Evolutionary conservation across 306 rosid genomes (phyloP).

Genomic region (Astragalus membranaceus): DNA sequence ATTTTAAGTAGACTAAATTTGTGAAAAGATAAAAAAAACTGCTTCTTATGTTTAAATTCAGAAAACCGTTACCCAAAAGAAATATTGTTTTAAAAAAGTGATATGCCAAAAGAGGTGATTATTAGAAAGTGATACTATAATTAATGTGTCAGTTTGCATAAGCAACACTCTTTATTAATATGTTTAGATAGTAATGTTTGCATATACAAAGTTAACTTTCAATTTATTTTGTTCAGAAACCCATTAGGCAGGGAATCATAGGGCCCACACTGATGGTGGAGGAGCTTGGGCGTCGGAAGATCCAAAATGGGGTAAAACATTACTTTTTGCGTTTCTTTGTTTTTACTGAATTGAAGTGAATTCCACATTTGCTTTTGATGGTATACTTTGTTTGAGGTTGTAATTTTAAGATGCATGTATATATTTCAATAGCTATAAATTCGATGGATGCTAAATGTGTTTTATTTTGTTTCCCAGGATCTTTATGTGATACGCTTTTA

Average conservation of each 20-base stretch:
- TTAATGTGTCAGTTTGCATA: no score
- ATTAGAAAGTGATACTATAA: no score
- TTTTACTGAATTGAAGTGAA: not conserved
- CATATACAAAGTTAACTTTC: not conserved
- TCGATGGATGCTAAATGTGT: constrained; percentile 18
- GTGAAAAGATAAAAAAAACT: no score
- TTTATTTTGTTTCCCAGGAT: constrained; percentile 40
- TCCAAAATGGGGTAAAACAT: constrained; percentile 53
- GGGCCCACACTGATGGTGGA: constrained; percentile 88
- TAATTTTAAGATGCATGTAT: not conserved
- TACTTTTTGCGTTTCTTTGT: not conserved
- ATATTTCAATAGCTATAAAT: not conserved
- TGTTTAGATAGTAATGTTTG: not conserved
- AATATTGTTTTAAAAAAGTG: no score
- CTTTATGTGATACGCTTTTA: constrained; percentile 64
- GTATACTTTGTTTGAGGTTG: not conserved
- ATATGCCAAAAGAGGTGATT: no score
- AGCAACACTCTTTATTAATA: no score
- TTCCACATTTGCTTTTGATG: not conserved
- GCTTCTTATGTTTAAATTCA: no score
- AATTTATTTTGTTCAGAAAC: constrained; percentile 44
- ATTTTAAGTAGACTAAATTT: no score
- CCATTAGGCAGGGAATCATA: constrained; percentile 75
- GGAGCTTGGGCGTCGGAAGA: constrained; percentile 59
- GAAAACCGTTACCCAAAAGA: no score